These are phyloP conservation scores for Penicillium bialowiezense DNA, from an alignment of 495 filamentous ascomycete genomes.

Conservation along the genomic window DNA sequence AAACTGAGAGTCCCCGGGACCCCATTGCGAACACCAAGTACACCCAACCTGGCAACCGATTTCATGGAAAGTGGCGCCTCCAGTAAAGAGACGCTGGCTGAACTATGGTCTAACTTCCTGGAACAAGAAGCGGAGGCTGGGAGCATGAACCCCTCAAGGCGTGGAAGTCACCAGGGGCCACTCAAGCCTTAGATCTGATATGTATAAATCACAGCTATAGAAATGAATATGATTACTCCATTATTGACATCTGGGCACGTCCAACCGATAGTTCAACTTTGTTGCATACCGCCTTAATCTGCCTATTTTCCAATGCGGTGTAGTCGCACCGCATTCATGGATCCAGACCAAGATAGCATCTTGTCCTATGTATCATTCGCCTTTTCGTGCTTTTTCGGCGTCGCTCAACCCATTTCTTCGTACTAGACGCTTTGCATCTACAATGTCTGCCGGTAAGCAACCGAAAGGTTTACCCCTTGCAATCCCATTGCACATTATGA, in stretches of 20 bases:
- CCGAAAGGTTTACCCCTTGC: background rate
- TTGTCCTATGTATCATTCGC: slow-evolving; percentile 22
- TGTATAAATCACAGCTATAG: slow-evolving; percentile 13
- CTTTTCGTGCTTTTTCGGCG: slow-evolving; percentile 8
- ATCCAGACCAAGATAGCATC: background rate
- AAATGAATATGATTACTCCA: background rate
- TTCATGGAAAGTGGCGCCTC: slow-evolving; percentile 61
- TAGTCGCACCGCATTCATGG: background rate
- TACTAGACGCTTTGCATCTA: slow-evolving; percentile 8
- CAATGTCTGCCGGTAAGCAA: slow-evolving; percentile 30
- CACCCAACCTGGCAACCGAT: slow-evolving; percentile 68
- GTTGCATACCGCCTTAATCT: background rate
- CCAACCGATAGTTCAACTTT: background rate
- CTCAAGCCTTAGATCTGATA: slow-evolving; percentile 5
- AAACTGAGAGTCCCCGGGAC: slow-evolving; percentile 69
- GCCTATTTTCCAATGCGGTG: background rate
- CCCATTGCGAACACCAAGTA: slow-evolving; percentile 80
- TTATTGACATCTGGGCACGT: background rate
- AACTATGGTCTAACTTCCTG: slow-evolving; percentile 89
- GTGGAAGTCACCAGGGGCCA: slow-evolving; percentile 25
- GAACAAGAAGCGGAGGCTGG: slow-evolving; percentile 67
- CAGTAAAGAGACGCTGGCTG: slow-evolving; percentile 76
- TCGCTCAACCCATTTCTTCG: background rate
- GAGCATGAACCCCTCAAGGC: slow-evolving; percentile 17
- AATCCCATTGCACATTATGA: background rate